Evolutionary conservation across 805 yeast genomes (phyloP).

Genomic region (Novakomyces olei): DNA sequence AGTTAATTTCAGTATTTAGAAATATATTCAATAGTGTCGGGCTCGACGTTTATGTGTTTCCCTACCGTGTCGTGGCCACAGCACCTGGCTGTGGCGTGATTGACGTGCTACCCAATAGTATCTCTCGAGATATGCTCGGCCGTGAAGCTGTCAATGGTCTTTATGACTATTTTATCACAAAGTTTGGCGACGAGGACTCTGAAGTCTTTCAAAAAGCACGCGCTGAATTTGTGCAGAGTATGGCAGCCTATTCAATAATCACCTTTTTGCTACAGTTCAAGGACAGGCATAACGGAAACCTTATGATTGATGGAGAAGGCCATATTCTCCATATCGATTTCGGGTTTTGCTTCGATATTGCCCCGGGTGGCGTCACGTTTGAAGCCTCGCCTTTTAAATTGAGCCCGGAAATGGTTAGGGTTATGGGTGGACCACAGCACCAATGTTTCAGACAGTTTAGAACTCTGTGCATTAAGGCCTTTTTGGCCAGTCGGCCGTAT

Average conservation of each 20-base stretch:
- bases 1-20: constrained; percentile 73
- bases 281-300: constrained; percentile 93
- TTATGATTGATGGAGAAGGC: constrained; percentile 89
- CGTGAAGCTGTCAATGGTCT: constrained; percentile 96
- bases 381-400: constrained; percentile 96
- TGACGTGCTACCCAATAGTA: constrained; percentile 87
- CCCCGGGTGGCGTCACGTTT: constrained; percentile 94
- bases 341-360: constrained; percentile 96
- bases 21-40: constrained; percentile 78
- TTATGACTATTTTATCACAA: constrained; percentile 73
- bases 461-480: constrained; percentile 84
- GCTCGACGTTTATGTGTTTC: constrained; percentile 73
- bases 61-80: constrained; percentile 90
- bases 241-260: constrained; percentile 81
- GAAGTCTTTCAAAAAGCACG: constrained; percentile 79
- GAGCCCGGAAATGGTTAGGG: constrained; percentile 87
- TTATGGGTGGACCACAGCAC: constrained; percentile 71
- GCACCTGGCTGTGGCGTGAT: constrained; percentile 99
- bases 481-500: constrained; percentile 67
- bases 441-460: constrained; percentile 87
- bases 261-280: constrained; percentile 80
- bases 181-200: constrained; percentile 85
- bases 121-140: constrained; percentile 94
- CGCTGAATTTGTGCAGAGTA: constrained; percentile 73
- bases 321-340: constrained; percentile 91